Percentiles rank a stretch among this genome's conserved stretches.
These are phyloP conservation scores for Syncephalastrum monosporum DNA, from an alignment of 371 early-diverging fungal genomes.

Conservation along the genomic window DNA sequence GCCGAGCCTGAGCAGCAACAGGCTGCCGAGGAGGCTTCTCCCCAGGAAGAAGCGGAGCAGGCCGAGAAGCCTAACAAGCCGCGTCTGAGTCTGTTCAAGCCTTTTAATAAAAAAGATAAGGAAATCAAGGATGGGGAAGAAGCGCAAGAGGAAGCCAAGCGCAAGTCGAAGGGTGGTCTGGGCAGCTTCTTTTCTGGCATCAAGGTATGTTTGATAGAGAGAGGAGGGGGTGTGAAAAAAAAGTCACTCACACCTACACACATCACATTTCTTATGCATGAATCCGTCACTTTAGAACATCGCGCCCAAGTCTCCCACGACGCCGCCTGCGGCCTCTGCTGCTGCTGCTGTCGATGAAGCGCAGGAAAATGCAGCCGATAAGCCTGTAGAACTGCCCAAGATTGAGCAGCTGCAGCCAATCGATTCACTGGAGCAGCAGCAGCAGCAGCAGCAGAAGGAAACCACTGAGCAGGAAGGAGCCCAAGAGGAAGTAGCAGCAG, in stretches of 20 bases:
- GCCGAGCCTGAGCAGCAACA: not conserved
- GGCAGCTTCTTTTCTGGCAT: conserved; percentile 12
- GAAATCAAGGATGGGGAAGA: conserved; percentile 1
- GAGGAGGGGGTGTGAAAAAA: not conserved
- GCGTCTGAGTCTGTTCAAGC: no score
- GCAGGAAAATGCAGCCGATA: not conserved
- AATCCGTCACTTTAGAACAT: conserved; percentile 9
- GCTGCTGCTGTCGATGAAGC: not conserved
- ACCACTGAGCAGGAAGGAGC: not conserved
- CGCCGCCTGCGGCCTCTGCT: not conserved
- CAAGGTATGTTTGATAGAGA: conserved; percentile 9
- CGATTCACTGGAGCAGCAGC: not conserved
- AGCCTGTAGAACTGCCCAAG: conserved; percentile 8
- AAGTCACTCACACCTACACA: conserved; percentile 3
- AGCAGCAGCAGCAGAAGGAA: not conserved
- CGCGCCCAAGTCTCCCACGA: conserved; percentile 11
- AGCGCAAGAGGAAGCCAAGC: conserved; percentile 4
- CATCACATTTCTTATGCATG: conserved; percentile 1
- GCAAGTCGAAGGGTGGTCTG: conserved; percentile 15
- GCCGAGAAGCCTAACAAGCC: no score
- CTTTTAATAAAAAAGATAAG: conserved; percentile 7
- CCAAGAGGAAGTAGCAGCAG: not conserved
- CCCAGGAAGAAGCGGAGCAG: not conserved
- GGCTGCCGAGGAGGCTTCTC: conserved; percentile 2
- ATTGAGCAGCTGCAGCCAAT: conserved; percentile 11